Conservation (phyloP, 495 filamentous ascomycete species). For the Clavariopsis aquatica region DNA sequence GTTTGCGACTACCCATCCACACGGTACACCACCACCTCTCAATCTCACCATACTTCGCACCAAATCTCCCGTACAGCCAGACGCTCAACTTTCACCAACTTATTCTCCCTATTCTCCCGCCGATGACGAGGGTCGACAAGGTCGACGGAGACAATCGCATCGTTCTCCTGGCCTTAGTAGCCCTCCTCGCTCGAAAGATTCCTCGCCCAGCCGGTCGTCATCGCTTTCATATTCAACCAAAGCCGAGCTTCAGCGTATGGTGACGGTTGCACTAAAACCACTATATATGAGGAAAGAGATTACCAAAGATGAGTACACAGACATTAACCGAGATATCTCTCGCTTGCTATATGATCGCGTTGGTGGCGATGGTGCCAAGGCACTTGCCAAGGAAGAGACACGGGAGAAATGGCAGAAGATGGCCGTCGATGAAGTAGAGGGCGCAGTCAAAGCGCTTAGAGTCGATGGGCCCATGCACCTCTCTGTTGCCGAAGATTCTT, state of each 20-base stretch:
- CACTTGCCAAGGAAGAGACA: constrained; percentile 55
- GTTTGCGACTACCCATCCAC: constrained; percentile 59
- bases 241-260: constrained; percentile 77
- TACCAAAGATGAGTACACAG: constrained; percentile 79
- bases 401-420: constrained; percentile 66
- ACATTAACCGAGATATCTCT: constrained; percentile 82
- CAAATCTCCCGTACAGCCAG: constrained; percentile 9
- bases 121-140: constrained; percentile 38
- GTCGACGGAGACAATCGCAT: constrained; percentile 28
- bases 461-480: background rate
- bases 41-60: constrained; percentile 58
- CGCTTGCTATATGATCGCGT: constrained; percentile 82
- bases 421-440: constrained; percentile 72
- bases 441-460: constrained; percentile 53
- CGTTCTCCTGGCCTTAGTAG: constrained; percentile 27
- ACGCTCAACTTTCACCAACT: constrained; percentile 54
- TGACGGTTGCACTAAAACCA: constrained; percentile 73
- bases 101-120: constrained; percentile 63
- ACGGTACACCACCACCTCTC: constrained; percentile 70
- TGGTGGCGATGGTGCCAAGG: constrained; percentile 54
- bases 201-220: constrained; percentile 44
- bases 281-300: constrained; percentile 68
- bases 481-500: constrained; percentile 18
- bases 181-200: constrained; percentile 38
- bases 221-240: constrained; percentile 71